Base-by-base conservation (phyloP, 1,139 yeast species). In the Candida sp. region DNA sequence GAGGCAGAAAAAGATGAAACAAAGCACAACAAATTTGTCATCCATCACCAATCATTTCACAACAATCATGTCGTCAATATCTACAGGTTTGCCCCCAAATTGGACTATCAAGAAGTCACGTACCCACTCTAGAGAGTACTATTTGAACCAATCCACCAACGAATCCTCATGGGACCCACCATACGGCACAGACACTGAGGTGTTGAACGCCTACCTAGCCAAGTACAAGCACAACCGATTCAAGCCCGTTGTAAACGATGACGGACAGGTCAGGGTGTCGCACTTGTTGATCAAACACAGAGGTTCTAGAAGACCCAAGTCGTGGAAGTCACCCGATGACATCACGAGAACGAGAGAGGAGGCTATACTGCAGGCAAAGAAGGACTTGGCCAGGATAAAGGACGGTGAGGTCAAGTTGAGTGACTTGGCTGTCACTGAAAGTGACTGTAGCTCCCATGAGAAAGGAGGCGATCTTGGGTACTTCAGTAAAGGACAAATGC, bases 111-210 rank as follows among this genome's bases (percentile, higher is more conserved):
- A 85, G 53, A 82, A 85, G 50, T 91, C 98, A 37, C 84, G 86
- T 56, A 86, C 96, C 9, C 92, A 91, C 63, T 84, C 89, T 62
- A 81, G 90, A 59, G 97, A 94, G 54, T 94, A 94, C 72, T 94
- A 77, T 69, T 85, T 81, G 69, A 85, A 91, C 62, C 84, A 85
- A 35, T 78, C 80, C 40, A 84, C 93, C 3, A 79, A 84, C 47
- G 87, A 87, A 62, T 88, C 97, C 0, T 79, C 86, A 37, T 94
- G 99, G 99, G 96, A 88, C 53, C 88, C 97, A 3, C 99, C 99
- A 6, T 83, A 77, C 49, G 97, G 94, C 7, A 85, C 96, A 3
- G 90, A 94, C 61, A 68, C 80, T 22, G 84, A 70, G 2, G 76
- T 78, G 58, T 76, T 94, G 52, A 77, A 81, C 47, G 73, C 72